Evolutionary conservation across 140 eudicot species (phyloP).

Genomic region (Artemisia princeps): DNA sequence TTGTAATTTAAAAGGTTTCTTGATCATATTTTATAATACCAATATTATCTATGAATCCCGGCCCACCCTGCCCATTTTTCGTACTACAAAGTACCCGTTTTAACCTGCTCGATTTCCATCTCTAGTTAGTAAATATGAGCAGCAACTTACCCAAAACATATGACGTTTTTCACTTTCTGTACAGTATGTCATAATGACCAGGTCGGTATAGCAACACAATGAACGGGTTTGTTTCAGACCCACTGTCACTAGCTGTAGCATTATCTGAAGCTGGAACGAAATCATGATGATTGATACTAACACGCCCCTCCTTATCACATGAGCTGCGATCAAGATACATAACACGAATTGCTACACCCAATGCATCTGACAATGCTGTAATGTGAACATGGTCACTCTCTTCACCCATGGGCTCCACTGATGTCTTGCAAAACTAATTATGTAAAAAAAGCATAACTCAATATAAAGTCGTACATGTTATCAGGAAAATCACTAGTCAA

Average conservation of each 20-base stretch:
- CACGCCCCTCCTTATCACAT: slow-evolving; percentile 61
- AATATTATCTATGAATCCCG: background rate
- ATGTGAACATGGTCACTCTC: slow-evolving; percentile 95
- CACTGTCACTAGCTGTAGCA: slow-evolving; percentile 20
- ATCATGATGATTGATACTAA: slow-evolving; percentile 80
- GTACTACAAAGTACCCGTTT: background rate
- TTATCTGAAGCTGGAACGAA: slow-evolving; percentile 47
- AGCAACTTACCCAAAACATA: slow-evolving; percentile 21
- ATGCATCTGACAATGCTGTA: slow-evolving; percentile 73
- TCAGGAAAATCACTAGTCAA: background rate
- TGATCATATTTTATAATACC: too few relatives aligned
- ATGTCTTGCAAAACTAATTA: slow-evolving; percentile 75
- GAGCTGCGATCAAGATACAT: slow-evolving; percentile 85
- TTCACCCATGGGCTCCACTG: slow-evolving; percentile 98
- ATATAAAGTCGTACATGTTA: background rate
- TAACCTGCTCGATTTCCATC: background rate
- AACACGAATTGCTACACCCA: slow-evolving; percentile 78
- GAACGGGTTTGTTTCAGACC: slow-evolving; percentile 42
- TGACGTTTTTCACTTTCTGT: slow-evolving; percentile 41
- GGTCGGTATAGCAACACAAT: slow-evolving; percentile 80
- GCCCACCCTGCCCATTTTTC: background rate
- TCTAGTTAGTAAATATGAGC: slow-evolving; percentile 7
- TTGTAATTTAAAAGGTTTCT: too few relatives aligned
- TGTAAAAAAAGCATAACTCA: background rate
- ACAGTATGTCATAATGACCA: slow-evolving; percentile 89